Evolutionary conservation across 2,329 filamentous ascomycete genomes (phyloP), one percentile per base, ranked within the genome.

Genomic region (Clarireedia monteithiana): DNA sequence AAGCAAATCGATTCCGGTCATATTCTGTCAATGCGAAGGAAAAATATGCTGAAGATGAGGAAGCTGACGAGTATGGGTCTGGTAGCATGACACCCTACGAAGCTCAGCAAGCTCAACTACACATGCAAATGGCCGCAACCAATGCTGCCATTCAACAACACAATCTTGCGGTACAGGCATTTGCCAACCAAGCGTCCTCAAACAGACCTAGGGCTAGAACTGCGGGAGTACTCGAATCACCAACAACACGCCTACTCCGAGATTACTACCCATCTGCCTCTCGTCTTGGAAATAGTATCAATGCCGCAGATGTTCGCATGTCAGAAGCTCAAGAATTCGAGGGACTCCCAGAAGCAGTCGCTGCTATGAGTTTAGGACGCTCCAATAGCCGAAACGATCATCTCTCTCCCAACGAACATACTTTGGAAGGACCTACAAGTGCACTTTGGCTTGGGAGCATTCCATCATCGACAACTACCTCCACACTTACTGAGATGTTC

Each of bases 1-100:
- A 88, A 64, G 80, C 86, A 46, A 97, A 88, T 70, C 84, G 94
- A 52, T 95, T 97, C 77, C 85, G 94, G 48, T 99, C 94, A 1
- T 97, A 96, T 71, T 99, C 94, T 0, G 94, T 99, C 62, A 99
- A 99, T 72, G 95, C 95, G 55, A 96, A 95, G 72, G 92, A 97
- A 70, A 95, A 94, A 71, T 97, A 97, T 66, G 91, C 88, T 2
- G 90, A 95, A 65, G 86, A 89, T 50, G 86, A 90, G 48, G 91
- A 95, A 52, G 87, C 91, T 58, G 85, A 89, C 15, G 89, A 88
- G 58, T 84, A 80, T 39, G 66, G 69, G 7, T 59, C 59, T 50
- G 68, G 63, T 27, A 78, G 78, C 23, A 68, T 74, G 57, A 68
- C 81, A 53, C 72, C 73, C 20, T 73, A 81, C 46, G 80, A 84